A percentile compares a stretch with the other conserved stretches of the same genome.
These are phyloP conservation scores for Allantophomopsis lycopodina DNA, from an alignment of 2,329 filamentous ascomycete species.

Conservation along the genomic window DNA sequence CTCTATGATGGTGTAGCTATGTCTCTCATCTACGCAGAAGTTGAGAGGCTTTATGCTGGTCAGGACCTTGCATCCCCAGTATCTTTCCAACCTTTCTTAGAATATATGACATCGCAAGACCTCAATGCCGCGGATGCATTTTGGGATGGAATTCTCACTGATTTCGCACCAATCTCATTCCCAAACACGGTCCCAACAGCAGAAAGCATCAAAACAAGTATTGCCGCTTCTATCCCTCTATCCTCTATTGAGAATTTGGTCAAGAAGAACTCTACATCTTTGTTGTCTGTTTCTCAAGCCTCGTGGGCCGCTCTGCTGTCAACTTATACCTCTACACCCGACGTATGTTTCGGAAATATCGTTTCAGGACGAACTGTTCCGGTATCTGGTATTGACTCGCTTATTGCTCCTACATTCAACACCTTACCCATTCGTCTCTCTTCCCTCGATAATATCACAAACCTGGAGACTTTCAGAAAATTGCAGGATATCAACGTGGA, in stretches of 20 bases:
- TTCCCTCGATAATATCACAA: slow-evolving; percentile 34
- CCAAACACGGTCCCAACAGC: not conserved
- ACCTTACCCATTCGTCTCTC: slow-evolving; percentile 62
- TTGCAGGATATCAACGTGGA: slow-evolving; percentile 36
- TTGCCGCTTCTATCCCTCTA: slow-evolving; percentile 9
- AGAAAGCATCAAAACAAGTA: slow-evolving; percentile 1
- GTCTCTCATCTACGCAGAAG: slow-evolving; percentile 51
- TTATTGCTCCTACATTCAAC: slow-evolving; percentile 89
- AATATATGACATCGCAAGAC: slow-evolving; percentile 35
- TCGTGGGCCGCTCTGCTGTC: slow-evolving; percentile 57
- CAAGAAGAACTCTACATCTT: slow-evolving; percentile 39
- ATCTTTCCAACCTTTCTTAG: slow-evolving; percentile 50
- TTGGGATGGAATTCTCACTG: slow-evolving; percentile 45
- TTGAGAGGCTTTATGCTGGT: slow-evolving; percentile 43
- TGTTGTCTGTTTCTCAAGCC: slow-evolving; percentile 57
- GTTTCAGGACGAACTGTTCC: slow-evolving; percentile 61
- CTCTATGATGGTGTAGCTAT: slow-evolving; percentile 80
- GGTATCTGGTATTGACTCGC: slow-evolving; percentile 49
- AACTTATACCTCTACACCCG: slow-evolving; percentile 36
- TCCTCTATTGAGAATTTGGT: slow-evolving; percentile 29
- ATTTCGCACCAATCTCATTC: not conserved
- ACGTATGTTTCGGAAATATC: slow-evolving; percentile 81
- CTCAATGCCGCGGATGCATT: slow-evolving; percentile 40
- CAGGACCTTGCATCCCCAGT: slow-evolving; percentile 31
- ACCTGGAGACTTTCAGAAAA: slow-evolving; percentile 17